Conservation (phyloP, 345 rosid genomes). For the Brassica napus region Da-Ae NC_063442.1:38312001-38312500, state of each 20-base stretch:
- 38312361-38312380: background rate
- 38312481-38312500: background rate
- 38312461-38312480: background rate
- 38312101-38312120: conserved; percentile 46
- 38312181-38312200: conserved; percentile 32
- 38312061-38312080: conserved; percentile 43
- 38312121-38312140: conserved; percentile 36
- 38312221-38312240: conserved; percentile 11
- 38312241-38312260: conserved; percentile 3
- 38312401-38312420: background rate
- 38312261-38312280: conserved; percentile 20
- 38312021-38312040: conserved; percentile 60
- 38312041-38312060: conserved; percentile 46
- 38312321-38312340: conserved; percentile 15
- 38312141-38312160: conserved; percentile 44
- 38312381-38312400: background rate
- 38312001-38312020: conserved; percentile 52
- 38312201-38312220: conserved; percentile 34
- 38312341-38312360: background rate
- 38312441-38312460: background rate
- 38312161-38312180: conserved; percentile 49
- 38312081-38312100: conserved; percentile 51
- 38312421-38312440: background rate
- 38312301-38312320: conserved; percentile 8
- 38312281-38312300: conserved; percentile 6